These are phyloP conservation scores for Tritrichomonas musculus DNA, from an alignment of 208 protist genomes.

Conservation along the genomic window DNA sequence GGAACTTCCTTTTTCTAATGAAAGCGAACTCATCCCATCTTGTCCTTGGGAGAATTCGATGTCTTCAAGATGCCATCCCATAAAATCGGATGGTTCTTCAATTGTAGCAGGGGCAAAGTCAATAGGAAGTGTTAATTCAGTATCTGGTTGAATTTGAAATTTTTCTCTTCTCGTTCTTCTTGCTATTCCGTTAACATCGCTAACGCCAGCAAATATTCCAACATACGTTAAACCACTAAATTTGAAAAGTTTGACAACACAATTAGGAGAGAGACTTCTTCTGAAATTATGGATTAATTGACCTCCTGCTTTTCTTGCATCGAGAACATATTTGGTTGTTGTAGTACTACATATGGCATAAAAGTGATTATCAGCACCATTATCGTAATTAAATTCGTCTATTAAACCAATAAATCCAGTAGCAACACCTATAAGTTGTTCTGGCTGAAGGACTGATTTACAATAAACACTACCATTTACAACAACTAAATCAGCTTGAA, in stretches of 20 bases:
- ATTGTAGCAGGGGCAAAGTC: slow-evolving; percentile 8
- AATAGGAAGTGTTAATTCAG: slow-evolving; percentile 1
- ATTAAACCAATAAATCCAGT: neutral
- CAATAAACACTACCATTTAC: neutral
- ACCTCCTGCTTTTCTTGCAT: neutral
- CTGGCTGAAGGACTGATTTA: neutral
- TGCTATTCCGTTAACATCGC: neutral
- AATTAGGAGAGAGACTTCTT: neutral
- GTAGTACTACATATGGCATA: neutral
- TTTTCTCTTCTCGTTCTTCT: neutral
- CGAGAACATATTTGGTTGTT: neutral
- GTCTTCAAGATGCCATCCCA: neutral
- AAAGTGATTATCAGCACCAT: neutral
- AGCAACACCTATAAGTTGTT: neutral
- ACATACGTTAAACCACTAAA: neutral
- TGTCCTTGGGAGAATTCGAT: too few species aligned
- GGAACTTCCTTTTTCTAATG: too few species aligned
- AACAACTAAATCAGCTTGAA: neutral
- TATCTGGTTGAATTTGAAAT: neutral
- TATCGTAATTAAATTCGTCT: slow-evolving; percentile 16
- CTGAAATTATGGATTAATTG: neutral
- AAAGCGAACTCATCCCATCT: too few species aligned
- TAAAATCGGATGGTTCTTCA: neutral
- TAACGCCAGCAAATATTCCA: neutral
- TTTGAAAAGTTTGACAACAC: neutral